Conservation (phyloP, 2,329 filamentous ascomycete species). For the Aspergillus neotritici region DNA sequence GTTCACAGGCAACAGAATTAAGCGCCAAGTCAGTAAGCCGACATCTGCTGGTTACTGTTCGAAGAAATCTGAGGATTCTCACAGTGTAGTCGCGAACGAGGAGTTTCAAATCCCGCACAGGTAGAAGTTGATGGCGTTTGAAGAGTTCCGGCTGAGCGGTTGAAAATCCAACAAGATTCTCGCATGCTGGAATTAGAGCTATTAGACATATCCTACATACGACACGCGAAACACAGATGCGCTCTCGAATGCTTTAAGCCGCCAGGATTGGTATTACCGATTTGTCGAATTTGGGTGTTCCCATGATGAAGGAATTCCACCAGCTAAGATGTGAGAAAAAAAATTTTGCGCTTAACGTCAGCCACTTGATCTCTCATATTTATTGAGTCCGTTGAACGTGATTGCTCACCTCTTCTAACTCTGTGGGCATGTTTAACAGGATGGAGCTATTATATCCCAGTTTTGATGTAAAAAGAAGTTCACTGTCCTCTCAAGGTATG, state of each 20-base stretch:
- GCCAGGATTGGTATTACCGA: constrained; percentile 47
- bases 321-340: constrained; percentile 10
- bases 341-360: too few relatives aligned
- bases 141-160: constrained; percentile 74
- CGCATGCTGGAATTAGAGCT: constrained; percentile 55
- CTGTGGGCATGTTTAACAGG: too few relatives aligned
- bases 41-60: neutral
- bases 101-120: constrained; percentile 81
- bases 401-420: too few relatives aligned
- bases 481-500: too few relatives aligned
- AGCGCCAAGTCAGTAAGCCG: neutral
- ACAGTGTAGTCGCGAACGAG: constrained; percentile 78
- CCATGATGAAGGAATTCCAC: constrained; percentile 91
- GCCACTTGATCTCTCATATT: too few relatives aligned
- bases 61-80: constrained; percentile 28
- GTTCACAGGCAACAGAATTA: constrained; percentile 6
- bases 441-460: too few relatives aligned
- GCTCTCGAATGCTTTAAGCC: neutral
- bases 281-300: constrained; percentile 81
- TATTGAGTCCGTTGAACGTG: too few relatives aligned
- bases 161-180: constrained; percentile 80
- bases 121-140: constrained; percentile 70
- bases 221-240: constrained; percentile 11
- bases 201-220: neutral
- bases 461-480: too few relatives aligned